Percentiles rank a stretch among this genome's conserved stretches.
Evolutionary conservation across 2,329 filamentous ascomycete genomes (phyloP).

Genomic region (Botryotinia convoluta): DNA sequence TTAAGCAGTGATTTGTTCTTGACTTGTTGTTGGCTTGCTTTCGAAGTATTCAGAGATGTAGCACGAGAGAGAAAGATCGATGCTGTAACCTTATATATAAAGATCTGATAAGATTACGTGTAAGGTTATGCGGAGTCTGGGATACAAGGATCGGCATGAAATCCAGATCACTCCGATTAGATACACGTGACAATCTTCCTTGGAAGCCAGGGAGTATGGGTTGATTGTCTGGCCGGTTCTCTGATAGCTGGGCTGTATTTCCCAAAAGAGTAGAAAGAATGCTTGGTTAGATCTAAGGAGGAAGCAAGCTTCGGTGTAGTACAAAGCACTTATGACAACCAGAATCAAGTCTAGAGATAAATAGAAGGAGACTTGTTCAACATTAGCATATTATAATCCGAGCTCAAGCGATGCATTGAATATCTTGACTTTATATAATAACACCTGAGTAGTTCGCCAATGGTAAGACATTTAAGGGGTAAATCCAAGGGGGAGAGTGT

Average conservation of each 20-base stretch:
- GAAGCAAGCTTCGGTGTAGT: not conserved
- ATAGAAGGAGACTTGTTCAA: not conserved
- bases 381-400: not conserved
- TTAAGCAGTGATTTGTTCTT: not conserved
- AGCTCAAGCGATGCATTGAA: not conserved
- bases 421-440: not conserved
- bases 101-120: conserved; percentile 9
- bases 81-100: not conserved
- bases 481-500: not conserved
- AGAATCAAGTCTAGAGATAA: not conserved
- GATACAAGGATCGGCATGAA: not conserved
- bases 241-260: not conserved
- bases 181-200: not conserved
- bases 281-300: not conserved
- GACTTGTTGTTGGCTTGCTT: not conserved
- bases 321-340: not conserved
- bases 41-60: not conserved
- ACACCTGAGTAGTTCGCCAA: not conserved
- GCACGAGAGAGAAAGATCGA: not conserved
- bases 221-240: not conserved
- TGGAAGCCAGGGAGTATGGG: not conserved
- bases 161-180: not conserved
- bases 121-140: not conserved
- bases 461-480: not conserved
- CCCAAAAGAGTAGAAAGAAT: not conserved